Evolutionary conservation across 176 grass and related monocot species (phyloP).

Genomic region (Pontederia crassipes): DNA sequence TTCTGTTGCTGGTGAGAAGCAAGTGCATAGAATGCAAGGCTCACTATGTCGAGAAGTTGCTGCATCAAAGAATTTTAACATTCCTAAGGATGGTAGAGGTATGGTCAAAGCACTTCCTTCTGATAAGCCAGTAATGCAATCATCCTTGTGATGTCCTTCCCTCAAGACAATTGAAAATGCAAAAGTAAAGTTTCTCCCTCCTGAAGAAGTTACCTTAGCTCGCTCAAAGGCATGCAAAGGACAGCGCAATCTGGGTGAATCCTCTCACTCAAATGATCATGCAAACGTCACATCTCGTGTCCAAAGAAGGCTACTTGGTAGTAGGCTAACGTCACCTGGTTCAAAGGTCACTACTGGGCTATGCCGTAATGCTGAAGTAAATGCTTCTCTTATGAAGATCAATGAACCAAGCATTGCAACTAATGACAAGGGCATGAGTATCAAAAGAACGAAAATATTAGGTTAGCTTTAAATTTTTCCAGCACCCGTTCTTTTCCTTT

Average conservation of each 20-base stretch:
- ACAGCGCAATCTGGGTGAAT: constrained; percentile 14
- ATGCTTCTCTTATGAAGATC: neutral
- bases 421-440: too few species aligned
- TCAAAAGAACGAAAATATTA: too few species aligned
- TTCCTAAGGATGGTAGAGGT: neutral
- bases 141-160: neutral
- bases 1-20: neutral
- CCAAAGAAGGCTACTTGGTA: constrained; percentile 18
- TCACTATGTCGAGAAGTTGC: neutral
- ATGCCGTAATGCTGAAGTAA: neutral
- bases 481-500: too few species aligned
- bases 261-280: constrained; percentile 11
- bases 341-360: constrained; percentile 1
- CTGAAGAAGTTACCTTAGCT: constrained; percentile 39
- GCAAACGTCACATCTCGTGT: constrained; percentile 25
- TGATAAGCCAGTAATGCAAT: neutral
- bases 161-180: constrained; percentile 28
- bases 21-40: neutral
- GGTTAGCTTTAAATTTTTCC: too few species aligned
- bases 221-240: constrained; percentile 20
- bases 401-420: too few species aligned
- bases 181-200: constrained; percentile 53
- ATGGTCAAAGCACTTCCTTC: neutral
- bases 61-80: neutral
- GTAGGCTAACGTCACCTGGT: neutral